A percentile compares a stretch with the other conserved stretches of the same genome.
Evolutionary conservation across 2,329 filamentous ascomycete species (phyloP).

Genomic region (Didymella sp.): DNA sequence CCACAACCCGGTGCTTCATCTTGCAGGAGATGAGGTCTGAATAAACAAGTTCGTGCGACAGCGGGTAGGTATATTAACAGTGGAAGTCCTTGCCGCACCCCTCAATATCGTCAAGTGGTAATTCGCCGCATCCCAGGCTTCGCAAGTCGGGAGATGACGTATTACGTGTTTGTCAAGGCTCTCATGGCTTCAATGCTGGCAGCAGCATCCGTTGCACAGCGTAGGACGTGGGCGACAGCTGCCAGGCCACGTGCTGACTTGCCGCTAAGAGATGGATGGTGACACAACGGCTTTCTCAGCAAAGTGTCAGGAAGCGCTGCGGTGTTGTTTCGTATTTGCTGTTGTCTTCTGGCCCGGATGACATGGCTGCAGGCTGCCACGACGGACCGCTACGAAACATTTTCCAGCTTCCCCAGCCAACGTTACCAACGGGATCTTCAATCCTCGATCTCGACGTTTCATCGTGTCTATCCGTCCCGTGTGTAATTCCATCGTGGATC

Average conservation of each 20-base stretch:
- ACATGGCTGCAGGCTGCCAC: constrained; percentile 23
- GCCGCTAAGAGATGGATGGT: constrained; percentile 17
- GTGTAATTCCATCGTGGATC: constrained; percentile 17
- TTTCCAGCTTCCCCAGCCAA: constrained; percentile 18
- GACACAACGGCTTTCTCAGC: constrained; percentile 20
- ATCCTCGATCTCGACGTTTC: constrained; percentile 20
- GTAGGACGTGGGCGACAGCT: constrained; percentile 6
- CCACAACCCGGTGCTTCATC: constrained; percentile 29
- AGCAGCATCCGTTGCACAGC: constrained; percentile 1
- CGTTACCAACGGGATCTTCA: constrained; percentile 26
- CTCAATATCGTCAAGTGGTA: constrained; percentile 22
- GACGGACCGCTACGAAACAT: constrained; percentile 13
- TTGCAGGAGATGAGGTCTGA: constrained; percentile 29
- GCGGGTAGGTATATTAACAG: constrained; percentile 29
- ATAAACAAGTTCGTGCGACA: constrained; percentile 26
- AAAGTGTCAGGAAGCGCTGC: constrained; percentile 26
- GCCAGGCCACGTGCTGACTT: constrained; percentile 22
- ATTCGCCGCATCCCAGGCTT: constrained; percentile 14
- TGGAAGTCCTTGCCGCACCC: constrained; percentile 18
- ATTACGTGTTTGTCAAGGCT: constrained; percentile 10
- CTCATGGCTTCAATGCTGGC: not conserved
- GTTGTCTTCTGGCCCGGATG: constrained; percentile 14
- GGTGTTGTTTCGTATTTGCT: constrained; percentile 17
- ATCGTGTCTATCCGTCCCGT: constrained; percentile 27
- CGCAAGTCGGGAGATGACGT: constrained; percentile 32